Conservation (phyloP, 2,329 filamentous ascomycete species). For the Colletotrichum chlorophyti region DNA sequence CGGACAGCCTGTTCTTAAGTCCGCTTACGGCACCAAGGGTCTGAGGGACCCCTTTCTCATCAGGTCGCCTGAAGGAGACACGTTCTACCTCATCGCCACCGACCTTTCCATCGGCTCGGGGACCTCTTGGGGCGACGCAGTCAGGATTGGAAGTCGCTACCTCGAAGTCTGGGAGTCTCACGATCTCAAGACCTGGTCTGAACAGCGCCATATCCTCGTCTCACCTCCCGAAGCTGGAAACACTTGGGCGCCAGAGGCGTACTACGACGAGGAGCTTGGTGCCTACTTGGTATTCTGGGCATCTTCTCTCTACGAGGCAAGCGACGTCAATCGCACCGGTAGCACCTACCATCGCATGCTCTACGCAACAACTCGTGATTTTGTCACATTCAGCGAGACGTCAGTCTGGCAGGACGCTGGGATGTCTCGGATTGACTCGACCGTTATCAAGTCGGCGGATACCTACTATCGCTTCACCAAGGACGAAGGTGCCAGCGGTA, state of each 20-base stretch:
- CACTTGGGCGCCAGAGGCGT: slow-evolving; percentile 61
- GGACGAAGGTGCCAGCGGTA: slow-evolving; percentile 54
- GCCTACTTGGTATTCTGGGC: slow-evolving; percentile 55
- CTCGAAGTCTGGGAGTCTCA: slow-evolving; percentile 60
- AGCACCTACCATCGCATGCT: slow-evolving; percentile 59
- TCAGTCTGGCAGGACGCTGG: slow-evolving; percentile 59
- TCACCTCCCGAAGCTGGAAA: slow-evolving; percentile 57
- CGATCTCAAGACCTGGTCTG: slow-evolving; percentile 57
- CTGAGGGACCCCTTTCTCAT: slow-evolving; percentile 61
- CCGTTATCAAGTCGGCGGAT: slow-evolving; percentile 49
- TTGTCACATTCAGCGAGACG: slow-evolving; percentile 54
- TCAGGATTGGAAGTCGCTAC: slow-evolving; percentile 54
- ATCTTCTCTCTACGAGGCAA: slow-evolving; percentile 46
- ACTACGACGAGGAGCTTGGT: slow-evolving; percentile 51
- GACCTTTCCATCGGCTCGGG: slow-evolving; percentile 61
- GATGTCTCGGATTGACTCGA: slow-evolving; percentile 59
- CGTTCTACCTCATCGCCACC: slow-evolving; percentile 58
- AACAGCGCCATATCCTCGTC: slow-evolving; percentile 55
- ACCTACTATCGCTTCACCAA: slow-evolving; percentile 62
- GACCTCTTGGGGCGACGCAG: slow-evolving; percentile 56
- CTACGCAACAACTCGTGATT: slow-evolving; percentile 57
- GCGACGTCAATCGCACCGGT: slow-evolving; percentile 48
- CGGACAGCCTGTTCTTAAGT: slow-evolving; percentile 52
- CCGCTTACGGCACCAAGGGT: slow-evolving; percentile 53
- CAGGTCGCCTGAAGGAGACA: slow-evolving; percentile 55